These are phyloP conservation scores for Myriosclerotinia curreyana DNA, from an alignment of 2,329 filamentous ascomycete species.

Conservation along the genomic window DNA sequence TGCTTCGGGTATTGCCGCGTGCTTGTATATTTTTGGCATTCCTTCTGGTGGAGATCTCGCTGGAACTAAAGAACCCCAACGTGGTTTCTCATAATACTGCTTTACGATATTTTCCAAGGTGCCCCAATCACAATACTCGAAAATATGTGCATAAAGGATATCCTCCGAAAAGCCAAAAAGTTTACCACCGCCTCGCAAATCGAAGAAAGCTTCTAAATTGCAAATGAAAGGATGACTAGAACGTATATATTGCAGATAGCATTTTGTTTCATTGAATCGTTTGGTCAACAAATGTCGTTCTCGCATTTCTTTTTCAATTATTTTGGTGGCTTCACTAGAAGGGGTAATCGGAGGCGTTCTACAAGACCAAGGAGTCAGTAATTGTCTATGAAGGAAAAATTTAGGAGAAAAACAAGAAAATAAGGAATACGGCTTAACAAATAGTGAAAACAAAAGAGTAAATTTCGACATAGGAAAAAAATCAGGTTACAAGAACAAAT, in stretches of 20 bases:
- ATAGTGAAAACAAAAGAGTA: not conserved
- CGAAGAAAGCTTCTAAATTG: slow-evolving; percentile 10
- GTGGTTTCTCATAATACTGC: slow-evolving; percentile 1
- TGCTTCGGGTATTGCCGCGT: slow-evolving; percentile 14
- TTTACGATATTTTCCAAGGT: not conserved
- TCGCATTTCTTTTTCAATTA: not conserved
- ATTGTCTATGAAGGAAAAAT: not conserved
- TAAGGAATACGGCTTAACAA: too few relatives aligned
- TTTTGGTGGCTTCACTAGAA: not conserved
- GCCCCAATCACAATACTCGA: slow-evolving; percentile 13
- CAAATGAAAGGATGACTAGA: slow-evolving; percentile 4
- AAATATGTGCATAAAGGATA: not conserved
- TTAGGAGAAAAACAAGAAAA: not conserved
- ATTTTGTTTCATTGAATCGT: slow-evolving; percentile 9
- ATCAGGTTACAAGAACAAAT: not conserved
- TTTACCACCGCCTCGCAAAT: not conserved
- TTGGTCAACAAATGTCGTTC: slow-evolving; percentile 2
- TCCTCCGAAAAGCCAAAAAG: not conserved
- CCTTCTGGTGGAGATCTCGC: not conserved
- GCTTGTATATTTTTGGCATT: slow-evolving; percentile 1
- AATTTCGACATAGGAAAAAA: not conserved
- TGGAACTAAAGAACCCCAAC: not conserved
- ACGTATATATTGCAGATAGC: slow-evolving; percentile 10
- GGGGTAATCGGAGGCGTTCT: slow-evolving; percentile 5
- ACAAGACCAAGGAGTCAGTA: not conserved